Evolutionary conservation across 208 protist species (phyloP).

Genomic region (Angomonas deanei): DNA sequence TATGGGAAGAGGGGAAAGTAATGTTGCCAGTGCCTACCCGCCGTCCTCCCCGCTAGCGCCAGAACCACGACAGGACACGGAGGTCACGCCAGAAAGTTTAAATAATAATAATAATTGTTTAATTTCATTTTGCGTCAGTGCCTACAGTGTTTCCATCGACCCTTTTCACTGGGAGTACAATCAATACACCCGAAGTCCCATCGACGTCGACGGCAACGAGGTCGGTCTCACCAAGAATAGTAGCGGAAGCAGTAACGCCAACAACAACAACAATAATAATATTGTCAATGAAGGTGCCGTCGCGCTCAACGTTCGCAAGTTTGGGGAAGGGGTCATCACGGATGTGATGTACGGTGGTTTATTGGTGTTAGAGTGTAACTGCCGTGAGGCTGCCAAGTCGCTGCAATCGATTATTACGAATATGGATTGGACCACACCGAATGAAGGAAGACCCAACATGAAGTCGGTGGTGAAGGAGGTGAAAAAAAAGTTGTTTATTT

Average conservation of each 20-base stretch:
- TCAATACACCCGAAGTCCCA: conserved; percentile 34
- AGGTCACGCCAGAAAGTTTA: not conserved
- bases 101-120: not conserved
- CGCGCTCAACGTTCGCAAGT: conserved; percentile 6
- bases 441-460: not conserved
- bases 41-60: not conserved
- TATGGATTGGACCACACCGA: conserved; percentile 34
- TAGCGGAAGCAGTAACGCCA: not conserved
- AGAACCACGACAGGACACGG: not conserved
- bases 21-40: not conserved
- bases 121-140: conserved; percentile 41
- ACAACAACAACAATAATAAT: not conserved
- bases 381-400: conserved; percentile 18
- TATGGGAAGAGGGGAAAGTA: not conserved
- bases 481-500: not conserved
- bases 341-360: conserved; percentile 82
- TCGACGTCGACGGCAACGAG: conserved; percentile 36
- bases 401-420: conserved; percentile 36
- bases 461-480: not conserved
- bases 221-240: conserved; percentile 5
- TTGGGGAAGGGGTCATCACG: conserved; percentile 81
- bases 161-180: conserved; percentile 51
- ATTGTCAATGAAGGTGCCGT: not conserved
- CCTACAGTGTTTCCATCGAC: conserved; percentile 74
- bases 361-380: conserved; percentile 57